Percentiles rank a stretch among this genome's conserved stretches.
phyloP scores from a whole-genome alignment of 1,139 yeast species.

The Diutina siamensis region DNA sequence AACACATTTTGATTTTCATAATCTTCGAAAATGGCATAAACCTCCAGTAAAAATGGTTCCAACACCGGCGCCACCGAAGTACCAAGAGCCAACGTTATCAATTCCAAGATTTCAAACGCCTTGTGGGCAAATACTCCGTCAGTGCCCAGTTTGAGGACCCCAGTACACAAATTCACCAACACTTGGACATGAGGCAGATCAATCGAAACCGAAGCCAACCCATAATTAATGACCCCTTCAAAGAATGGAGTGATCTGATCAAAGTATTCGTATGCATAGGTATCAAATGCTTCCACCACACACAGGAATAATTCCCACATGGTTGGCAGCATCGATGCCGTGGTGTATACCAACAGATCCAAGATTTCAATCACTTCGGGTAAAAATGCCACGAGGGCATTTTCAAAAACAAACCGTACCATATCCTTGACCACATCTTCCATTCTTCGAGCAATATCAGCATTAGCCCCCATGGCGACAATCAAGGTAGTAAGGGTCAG shows the following conservation, averaged over 20 bases:
- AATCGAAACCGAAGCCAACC: conserved; percentile 27
- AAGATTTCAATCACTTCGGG: conserved; percentile 38
- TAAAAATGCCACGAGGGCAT: conserved; percentile 35
- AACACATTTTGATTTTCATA: conserved; percentile 31
- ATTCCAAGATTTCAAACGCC: conserved; percentile 32
- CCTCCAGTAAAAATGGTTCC: conserved; percentile 25
- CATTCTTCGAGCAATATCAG: conserved; percentile 29
- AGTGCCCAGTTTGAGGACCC: conserved; percentile 21
- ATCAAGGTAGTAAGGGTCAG: conserved; percentile 42
- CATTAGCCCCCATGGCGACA: conserved; percentile 38
- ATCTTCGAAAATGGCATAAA: conserved; percentile 22
- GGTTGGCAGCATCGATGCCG: conserved; percentile 30
- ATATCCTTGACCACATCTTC: conserved; percentile 30
- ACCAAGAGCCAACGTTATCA: conserved; percentile 27
- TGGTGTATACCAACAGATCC: conserved; percentile 34
- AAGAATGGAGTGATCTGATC: conserved; percentile 39
- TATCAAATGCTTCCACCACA: conserved; percentile 37
- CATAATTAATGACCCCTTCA: conserved; percentile 35
- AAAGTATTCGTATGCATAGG: conserved; percentile 42
- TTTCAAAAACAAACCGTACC: conserved; percentile 35
- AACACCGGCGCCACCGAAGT: conserved; percentile 22
- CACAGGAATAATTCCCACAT: conserved; percentile 36
- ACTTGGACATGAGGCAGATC: conserved; percentile 29
- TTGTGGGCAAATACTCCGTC: conserved; percentile 33
- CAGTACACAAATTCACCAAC: conserved; percentile 27